Percentiles rank a stretch among this genome's conserved stretches.
Conservation (phyloP, 176 grass and related monocot genomes). For the Zoysia japonica region DNA sequence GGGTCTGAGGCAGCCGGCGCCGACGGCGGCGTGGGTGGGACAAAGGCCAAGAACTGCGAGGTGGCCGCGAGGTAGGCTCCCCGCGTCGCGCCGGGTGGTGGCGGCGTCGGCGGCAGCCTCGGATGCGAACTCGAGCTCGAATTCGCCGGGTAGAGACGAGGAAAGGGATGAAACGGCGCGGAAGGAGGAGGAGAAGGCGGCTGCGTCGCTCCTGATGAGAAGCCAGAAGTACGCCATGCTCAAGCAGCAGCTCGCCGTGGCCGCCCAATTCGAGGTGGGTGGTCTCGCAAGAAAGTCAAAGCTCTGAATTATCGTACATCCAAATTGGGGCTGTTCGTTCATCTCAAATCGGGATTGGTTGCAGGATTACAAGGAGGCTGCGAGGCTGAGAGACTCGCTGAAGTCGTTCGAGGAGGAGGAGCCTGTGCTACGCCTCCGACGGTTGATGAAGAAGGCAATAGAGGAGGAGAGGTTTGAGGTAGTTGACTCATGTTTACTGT, state of each 20-base stretch:
- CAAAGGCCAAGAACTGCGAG: slow-evolving; percentile 32
- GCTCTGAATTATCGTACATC: neutral
- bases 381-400: slow-evolving; percentile 71
- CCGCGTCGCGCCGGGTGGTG: slow-evolving; percentile 17
- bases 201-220: slow-evolving; percentile 54
- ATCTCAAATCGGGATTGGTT: slow-evolving; percentile 10
- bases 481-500: slow-evolving; percentile 4
- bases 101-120: slow-evolving; percentile 42
- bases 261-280: slow-evolving; percentile 65
- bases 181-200: slow-evolving; percentile 42
- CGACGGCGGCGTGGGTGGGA: slow-evolving; percentile 22
- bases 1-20: slow-evolving; percentile 28
- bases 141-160: slow-evolving; percentile 32
- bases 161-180: slow-evolving; percentile 30
- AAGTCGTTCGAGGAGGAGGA: slow-evolving; percentile 74
- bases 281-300: neutral
- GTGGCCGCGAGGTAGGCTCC: slow-evolving; percentile 28
- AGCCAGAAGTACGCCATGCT: slow-evolving; percentile 74
- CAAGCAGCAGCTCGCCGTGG: slow-evolving; percentile 77
- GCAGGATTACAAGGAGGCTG: slow-evolving; percentile 87
- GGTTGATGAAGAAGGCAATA: slow-evolving; percentile 55
- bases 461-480: slow-evolving; percentile 77
- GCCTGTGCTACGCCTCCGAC: slow-evolving; percentile 57
- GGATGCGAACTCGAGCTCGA: slow-evolving; percentile 48
- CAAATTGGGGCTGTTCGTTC: slow-evolving; percentile 17